phyloP scores from a whole-genome alignment of 306 rosid species.

The Aeschynomene evenia region DNA sequence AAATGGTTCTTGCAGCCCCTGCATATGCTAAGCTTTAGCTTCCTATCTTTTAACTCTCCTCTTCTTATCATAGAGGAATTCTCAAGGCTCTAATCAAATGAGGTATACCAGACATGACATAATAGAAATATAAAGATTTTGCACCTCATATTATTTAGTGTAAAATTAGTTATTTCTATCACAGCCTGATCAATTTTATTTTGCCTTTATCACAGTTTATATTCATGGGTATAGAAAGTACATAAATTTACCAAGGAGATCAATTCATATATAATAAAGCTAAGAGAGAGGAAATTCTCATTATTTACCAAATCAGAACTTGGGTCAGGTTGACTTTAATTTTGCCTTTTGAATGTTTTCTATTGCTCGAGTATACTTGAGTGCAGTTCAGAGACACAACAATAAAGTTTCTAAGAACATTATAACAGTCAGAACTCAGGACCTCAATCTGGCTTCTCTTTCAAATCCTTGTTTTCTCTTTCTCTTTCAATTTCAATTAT shows the following conservation, averaged over 20 bases:
- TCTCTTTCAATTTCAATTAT: neutral
- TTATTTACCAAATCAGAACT: constrained; percentile 10
- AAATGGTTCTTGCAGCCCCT: neutral
- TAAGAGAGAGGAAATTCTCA: constrained; percentile 10
- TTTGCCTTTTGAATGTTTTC: constrained; percentile 17
- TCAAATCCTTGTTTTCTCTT: neutral
- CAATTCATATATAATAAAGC: neutral
- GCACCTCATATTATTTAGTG: too few species aligned
- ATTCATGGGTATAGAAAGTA: too few species aligned
- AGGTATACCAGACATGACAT: too few species aligned
- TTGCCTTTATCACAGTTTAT: too few species aligned
- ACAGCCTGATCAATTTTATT: too few species aligned
- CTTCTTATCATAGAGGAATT: neutral
- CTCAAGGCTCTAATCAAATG: too few species aligned
- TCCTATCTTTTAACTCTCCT: constrained; percentile 7
- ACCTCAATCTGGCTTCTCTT: constrained; percentile 4
- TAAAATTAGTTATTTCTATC: too few species aligned
- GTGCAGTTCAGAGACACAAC: constrained; percentile 10
- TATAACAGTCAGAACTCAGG: constrained; percentile 16
- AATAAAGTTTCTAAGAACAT: constrained; percentile 10
- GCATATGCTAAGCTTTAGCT: constrained; percentile 2
- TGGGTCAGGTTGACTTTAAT: constrained; percentile 4
- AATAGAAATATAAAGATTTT: too few species aligned
- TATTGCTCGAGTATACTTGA: neutral
- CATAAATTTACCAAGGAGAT: too few species aligned